Conservation (phyloP, 2,329 filamentous ascomycete species). For the Microdochium trichocladiopsis region DNA sequence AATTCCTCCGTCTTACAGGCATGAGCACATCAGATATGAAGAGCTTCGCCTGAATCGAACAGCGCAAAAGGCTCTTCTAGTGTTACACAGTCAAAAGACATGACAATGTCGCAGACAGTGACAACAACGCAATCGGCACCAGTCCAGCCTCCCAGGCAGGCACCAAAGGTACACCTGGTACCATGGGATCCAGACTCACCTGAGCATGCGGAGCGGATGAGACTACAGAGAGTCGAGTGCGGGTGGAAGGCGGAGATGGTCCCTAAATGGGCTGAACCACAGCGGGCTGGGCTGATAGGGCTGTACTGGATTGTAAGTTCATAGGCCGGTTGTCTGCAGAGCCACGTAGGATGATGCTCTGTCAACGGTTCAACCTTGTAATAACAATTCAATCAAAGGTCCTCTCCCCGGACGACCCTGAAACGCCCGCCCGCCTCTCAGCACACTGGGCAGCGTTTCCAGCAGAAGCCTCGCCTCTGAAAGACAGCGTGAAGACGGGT, state of each 20-base stretch:
- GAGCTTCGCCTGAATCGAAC: no score
- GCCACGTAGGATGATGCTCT: no score
- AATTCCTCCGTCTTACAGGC: no score
- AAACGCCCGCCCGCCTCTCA: neutral
- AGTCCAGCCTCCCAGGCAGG: neutral
- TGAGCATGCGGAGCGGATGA: neutral
- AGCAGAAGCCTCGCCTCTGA: neutral
- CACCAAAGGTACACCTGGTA: neutral
- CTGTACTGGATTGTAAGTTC: neutral
- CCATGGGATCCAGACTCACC: neutral
- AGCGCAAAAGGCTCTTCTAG: no score
- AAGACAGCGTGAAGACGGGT: neutral
- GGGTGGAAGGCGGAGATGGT: neutral
- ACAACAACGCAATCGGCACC: neutral
- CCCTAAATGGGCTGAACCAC: neutral
- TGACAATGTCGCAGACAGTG: no score
- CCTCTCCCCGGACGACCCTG: neutral
- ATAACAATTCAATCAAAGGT: neutral
- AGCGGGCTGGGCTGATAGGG: neutral
- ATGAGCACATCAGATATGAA: no score
- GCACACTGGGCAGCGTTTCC: neutral
- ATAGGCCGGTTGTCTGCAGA: no score
- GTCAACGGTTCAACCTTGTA: no score
- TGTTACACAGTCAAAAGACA: no score
- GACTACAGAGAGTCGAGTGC: neutral